Evolutionary conservation across 1,284 basidiomycete species (phyloP).

Genomic region (Ganoderma meredithae): DNA sequence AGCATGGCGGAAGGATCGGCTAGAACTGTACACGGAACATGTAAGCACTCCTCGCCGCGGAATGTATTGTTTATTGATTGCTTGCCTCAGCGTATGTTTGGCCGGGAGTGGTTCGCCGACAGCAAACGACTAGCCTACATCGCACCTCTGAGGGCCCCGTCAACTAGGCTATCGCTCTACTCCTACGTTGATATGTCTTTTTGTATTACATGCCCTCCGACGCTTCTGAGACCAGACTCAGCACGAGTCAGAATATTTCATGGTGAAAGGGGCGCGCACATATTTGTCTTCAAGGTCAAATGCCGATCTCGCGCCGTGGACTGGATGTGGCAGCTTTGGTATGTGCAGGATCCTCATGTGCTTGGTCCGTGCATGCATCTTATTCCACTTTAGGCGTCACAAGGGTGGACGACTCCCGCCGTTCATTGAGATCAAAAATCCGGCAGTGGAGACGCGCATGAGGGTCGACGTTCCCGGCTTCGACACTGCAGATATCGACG

Average conservation of each 20-base stretch:
- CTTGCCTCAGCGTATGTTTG: slow-evolving; percentile 56
- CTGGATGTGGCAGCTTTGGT: slow-evolving; percentile 88
- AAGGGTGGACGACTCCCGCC: slow-evolving; percentile 57
- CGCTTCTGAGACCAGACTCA: slow-evolving; percentile 49
- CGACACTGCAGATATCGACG: slow-evolving; percentile 44
- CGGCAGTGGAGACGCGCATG: slow-evolving; percentile 62
- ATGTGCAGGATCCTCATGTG: slow-evolving; percentile 25
- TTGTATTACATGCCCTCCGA: slow-evolving; percentile 73
- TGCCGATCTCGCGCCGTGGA: slow-evolving; percentile 76
- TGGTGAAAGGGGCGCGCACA: slow-evolving; percentile 69
- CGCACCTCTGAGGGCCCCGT: slow-evolving; percentile 65
- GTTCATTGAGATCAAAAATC: slow-evolving; percentile 53
- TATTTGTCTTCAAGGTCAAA: slow-evolving; percentile 82
- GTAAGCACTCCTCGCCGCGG: slow-evolving; percentile 48
- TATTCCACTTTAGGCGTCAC: slow-evolving; percentile 57
- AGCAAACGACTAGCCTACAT: slow-evolving; percentile 76
- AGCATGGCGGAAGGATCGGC: slow-evolving; percentile 72
- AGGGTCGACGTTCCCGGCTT: slow-evolving; percentile 67
- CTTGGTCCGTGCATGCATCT: not conserved
- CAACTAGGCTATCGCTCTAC: slow-evolving; percentile 77
- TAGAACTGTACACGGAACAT: slow-evolving; percentile 85
- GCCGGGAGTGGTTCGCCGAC: slow-evolving; percentile 66
- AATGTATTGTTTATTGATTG: slow-evolving; percentile 57
- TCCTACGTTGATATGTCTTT: slow-evolving; percentile 86
- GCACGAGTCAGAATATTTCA: slow-evolving; percentile 52